These are phyloP conservation scores for Euphrasia arctica DNA, from an alignment of 305 asterid genomes.

Conservation along the genomic window DNA sequence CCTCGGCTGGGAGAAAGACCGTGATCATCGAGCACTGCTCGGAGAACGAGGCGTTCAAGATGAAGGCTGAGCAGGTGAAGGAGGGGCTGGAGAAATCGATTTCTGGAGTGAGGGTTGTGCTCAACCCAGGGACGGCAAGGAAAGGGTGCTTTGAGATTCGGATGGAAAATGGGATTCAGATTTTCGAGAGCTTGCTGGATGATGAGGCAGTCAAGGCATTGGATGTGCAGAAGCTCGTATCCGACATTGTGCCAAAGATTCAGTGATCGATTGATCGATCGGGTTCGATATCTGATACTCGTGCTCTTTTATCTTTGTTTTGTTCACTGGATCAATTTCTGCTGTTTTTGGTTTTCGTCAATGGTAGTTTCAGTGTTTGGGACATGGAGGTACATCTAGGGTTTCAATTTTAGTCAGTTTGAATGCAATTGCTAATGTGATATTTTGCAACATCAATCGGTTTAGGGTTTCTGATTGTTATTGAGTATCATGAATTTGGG, in stretches of 20 bases:
- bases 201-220: constrained; percentile 37
- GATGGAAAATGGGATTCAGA: constrained; percentile 34
- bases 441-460: too few species aligned
- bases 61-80: constrained; percentile 43
- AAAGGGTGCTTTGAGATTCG: constrained; percentile 49
- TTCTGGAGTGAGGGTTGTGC: constrained; percentile 31
- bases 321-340: too few species aligned
- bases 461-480: too few species aligned
- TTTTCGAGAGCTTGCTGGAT: constrained; percentile 37
- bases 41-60: constrained; percentile 40
- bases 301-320: too few species aligned
- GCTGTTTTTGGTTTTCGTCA: too few species aligned
- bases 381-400: too few species aligned
- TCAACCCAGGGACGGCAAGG: constrained; percentile 49
- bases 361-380: too few species aligned
- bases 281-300: too few species aligned
- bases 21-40: constrained; percentile 49
- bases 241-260: constrained; percentile 43
- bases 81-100: constrained; percentile 40
- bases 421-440: too few species aligned
- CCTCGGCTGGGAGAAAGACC: constrained; percentile 21
- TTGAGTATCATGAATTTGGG: too few species aligned
- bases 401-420: too few species aligned
- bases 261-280: background rate
- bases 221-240: constrained; percentile 40